Evolutionary conservation across 176 grass and related monocot genomes (phyloP).

Genomic region (Alloteropsis semialata): DNA sequence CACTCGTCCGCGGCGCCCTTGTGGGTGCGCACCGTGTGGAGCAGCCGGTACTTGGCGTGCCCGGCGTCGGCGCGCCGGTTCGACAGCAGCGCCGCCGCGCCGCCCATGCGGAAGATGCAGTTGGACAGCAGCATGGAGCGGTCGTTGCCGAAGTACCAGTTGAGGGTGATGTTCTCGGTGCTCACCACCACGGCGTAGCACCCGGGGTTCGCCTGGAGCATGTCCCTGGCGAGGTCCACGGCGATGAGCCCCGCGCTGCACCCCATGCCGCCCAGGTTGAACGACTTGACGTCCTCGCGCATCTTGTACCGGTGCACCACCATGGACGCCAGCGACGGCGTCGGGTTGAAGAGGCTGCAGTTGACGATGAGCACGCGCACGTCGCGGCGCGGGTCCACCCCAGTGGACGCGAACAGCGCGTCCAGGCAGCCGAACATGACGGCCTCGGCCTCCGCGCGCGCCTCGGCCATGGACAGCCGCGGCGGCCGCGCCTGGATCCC

Average conservation of each 20-base stretch:
- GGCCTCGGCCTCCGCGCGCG: conserved; percentile 58
- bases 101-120: conserved; percentile 85
- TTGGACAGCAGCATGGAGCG: conserved; percentile 83
- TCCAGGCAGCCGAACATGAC: conserved; percentile 80
- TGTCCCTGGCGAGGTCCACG: conserved; percentile 63
- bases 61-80: conserved; percentile 46
- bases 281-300: conserved; percentile 53
- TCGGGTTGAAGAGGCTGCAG: conserved; percentile 81
- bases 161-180: conserved; percentile 84
- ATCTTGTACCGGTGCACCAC: conserved; percentile 71
- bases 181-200: conserved; percentile 55
- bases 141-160: conserved; percentile 85
- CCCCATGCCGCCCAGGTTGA: conserved; percentile 79
- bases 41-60: conserved; percentile 61
- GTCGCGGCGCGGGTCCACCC: conserved; percentile 57
- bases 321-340: conserved; percentile 63
- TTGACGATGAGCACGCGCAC: conserved; percentile 62
- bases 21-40: conserved; percentile 72
- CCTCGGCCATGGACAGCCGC: conserved; percentile 56
- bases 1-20: conserved; percentile 62
- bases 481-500: conserved; percentile 61
- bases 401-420: conserved; percentile 49
- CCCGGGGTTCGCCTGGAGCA: conserved; percentile 51
- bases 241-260: conserved; percentile 75
- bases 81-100: conserved; percentile 58